Evolutionary conservation across 1,139 yeast species (phyloP).

Genomic region (Wickerhamiella infanticola): DNA sequence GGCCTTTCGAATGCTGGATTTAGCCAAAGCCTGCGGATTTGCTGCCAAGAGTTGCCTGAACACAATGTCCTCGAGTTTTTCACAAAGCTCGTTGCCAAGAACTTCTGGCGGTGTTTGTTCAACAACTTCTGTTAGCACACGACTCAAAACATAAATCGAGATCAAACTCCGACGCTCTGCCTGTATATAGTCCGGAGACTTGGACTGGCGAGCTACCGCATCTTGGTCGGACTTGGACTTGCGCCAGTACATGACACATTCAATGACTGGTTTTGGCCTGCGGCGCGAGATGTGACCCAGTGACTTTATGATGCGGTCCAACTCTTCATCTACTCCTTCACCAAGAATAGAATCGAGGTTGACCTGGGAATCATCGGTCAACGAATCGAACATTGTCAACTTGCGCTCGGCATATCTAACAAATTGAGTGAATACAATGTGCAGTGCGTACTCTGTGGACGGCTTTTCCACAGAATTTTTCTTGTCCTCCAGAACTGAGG

Average conservation of each 20-base stretch:
- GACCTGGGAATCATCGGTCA: slow-evolving; percentile 58
- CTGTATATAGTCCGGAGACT: slow-evolving; percentile 28
- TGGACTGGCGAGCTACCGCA: slow-evolving; percentile 37
- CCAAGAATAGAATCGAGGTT: slow-evolving; percentile 69
- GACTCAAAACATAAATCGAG: slow-evolving; percentile 76
- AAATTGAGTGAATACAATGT: slow-evolving; percentile 81
- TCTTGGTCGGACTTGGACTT: slow-evolving; percentile 82
- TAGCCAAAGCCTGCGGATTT: slow-evolving; percentile 47
- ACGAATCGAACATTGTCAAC: slow-evolving; percentile 55
- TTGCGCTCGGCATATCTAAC: slow-evolving; percentile 87
- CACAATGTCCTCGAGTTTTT: slow-evolving; percentile 80
- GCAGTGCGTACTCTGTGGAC: slow-evolving; percentile 74
- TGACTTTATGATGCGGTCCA: slow-evolving; percentile 72
- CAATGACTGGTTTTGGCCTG: slow-evolving; percentile 91
- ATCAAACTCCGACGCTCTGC: slow-evolving; percentile 81
- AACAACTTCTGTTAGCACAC: slow-evolving; percentile 86
- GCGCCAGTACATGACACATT: slow-evolving; percentile 97
- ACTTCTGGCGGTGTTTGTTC: slow-evolving; percentile 64
- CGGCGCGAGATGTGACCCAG: slow-evolving; percentile 80
- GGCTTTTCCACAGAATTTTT: slow-evolving; percentile 35
- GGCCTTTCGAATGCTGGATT: slow-evolving; percentile 51
- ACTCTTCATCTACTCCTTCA: slow-evolving; percentile 72
- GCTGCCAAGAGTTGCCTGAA: slow-evolving; percentile 80
- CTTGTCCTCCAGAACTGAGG: background rate
- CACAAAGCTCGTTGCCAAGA: slow-evolving; percentile 67